These are phyloP conservation scores for Ascoidea rubescens DNA, from an alignment of 805 yeast species.

Conservation along the genomic window DNA sequence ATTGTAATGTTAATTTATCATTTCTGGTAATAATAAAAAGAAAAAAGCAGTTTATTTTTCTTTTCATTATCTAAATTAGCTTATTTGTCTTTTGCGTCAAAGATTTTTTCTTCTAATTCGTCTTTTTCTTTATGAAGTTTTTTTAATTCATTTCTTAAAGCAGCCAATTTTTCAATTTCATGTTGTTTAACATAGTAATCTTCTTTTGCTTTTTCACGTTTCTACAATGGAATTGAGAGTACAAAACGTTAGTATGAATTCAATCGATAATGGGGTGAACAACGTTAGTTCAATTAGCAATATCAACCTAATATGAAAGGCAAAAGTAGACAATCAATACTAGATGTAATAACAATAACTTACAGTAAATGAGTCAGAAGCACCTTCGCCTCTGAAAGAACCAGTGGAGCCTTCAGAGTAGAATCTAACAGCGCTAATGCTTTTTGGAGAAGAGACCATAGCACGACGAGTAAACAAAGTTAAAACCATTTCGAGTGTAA, in stretches of 20 bases:
- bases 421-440: slow-evolving; percentile 18
- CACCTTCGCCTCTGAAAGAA: slow-evolving; percentile 37
- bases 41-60: too few species aligned
- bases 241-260: slow-evolving; percentile 2
- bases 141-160: slow-evolving; percentile 62
- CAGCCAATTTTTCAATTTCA: slow-evolving; percentile 76
- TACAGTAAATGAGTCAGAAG: slow-evolving; percentile 47
- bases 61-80: too few species aligned
- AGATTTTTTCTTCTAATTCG: slow-evolving; percentile 31
- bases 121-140: slow-evolving; percentile 56
- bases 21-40: too few species aligned
- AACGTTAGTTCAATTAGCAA: background rate
- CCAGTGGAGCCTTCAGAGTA: slow-evolving; percentile 51
- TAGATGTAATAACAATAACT: slow-evolving; percentile 13
- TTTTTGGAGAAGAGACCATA: slow-evolving; percentile 15
- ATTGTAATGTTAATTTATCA: too few species aligned
- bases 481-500: slow-evolving; percentile 9
- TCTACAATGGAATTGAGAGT: slow-evolving; percentile 23
- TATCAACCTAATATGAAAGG: background rate
- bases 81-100: slow-evolving; percentile 11
- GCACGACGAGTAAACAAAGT: slow-evolving; percentile 24
- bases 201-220: slow-evolving; percentile 90
- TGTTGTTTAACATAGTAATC: slow-evolving; percentile 74
- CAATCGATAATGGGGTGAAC: background rate
- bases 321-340: background rate